Evolutionary conservation across 2,329 filamentous ascomycete genomes (phyloP), one percentile per base, ranked within the genome.

Genomic region (Sordariomycetes sp.): DNA sequence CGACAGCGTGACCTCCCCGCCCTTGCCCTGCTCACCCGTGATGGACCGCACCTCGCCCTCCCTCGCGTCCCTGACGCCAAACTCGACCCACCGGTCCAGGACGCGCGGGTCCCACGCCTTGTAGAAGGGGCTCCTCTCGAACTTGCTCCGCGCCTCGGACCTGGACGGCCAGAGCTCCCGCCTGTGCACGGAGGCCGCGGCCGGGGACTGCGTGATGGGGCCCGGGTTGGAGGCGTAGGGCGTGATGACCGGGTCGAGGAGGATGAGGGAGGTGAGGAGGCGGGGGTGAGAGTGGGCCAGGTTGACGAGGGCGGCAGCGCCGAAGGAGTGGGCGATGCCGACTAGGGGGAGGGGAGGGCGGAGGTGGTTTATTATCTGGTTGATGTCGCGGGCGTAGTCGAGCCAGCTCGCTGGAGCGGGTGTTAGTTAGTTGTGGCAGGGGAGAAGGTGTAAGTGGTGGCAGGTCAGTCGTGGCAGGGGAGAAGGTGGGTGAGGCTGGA

Each of bases 301-400:
- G 64, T 90, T 85, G 58, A 81, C 78, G 58, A 97, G 78, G 60
- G 88, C 82, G 67, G 82, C 83, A 62, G 81, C 91, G 64, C 93
- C 93, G 77, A 96, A 92, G 64, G 90, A 96, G 73, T 97, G 93
- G 18, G 90, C 93, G 32, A 97, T 72, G 59, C 89, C 92, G 62
- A 97, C 73, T 22, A 97, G 76, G 1, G 93, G 93, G 1, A 88
- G 87, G 14, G 89, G 87, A 34, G 59, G 53, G 50, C 90, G 88
- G 72, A 96, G 93, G 58, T 83, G 78, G 71, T 96, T 97, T 74
- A 94, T 80, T 72, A 97, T 81, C 67, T 93, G 84, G 20, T 94
- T 79, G 3, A 96, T 81, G 70, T 97, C 93, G 53, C 92, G 84
- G 53, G 89, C 76, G 69, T 94, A 86, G 72, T 97, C 93, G 62